Evolutionary conservation across 805 yeast species (phyloP), one percentile per base, ranked within the genome.

Genomic region (Pichia gijzeniarum): DNA sequence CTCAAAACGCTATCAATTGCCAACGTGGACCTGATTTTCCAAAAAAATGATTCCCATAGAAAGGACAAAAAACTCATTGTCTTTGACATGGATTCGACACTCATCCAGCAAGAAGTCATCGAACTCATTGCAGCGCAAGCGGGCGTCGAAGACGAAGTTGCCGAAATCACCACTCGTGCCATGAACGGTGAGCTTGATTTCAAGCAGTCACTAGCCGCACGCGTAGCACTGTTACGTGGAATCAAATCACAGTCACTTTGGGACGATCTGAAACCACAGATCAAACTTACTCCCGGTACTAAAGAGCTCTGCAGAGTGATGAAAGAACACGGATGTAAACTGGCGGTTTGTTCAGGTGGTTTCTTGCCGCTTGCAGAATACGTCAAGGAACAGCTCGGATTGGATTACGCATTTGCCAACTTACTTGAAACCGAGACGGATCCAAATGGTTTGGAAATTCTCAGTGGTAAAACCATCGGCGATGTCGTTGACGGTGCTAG

Each of bases 101-200:
- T 93, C 59, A 93, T 93, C 53, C 82, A 85, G 62, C 98, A 93
- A 65, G 99, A 93, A 66, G 97, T 93, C 34, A 93, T 93, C 54
- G 99, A 93, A 60, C 65, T 93, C 59, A 91, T 93, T 53, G 99
- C 99, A 2, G 88, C 88, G 0, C 83, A 86, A 56, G 98, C 96
- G n/a, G 74, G 77, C 53, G 95, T 93, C 30, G 96, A 93, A 59
- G 79, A 74, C 5, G 72, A 87, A 61, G 99, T 93, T 6, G 85
- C 91, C 5, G 84, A 74, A 27, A 90, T 93, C 55, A 93, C 99
- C 2, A 87, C 84, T 34, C 73, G 87, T 21, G 98, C 99, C 18
- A 93, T 93, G 99, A 90, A 91, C 56, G 97, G 97, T 22, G 96
- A 91, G 60, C 69, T 93, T 17, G 98, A 93, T 61, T 93, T 93